These are phyloP conservation scores for Oryza brachyantha DNA, from an alignment of 176 grass and related monocot species.

Conservation along the genomic window DNA sequence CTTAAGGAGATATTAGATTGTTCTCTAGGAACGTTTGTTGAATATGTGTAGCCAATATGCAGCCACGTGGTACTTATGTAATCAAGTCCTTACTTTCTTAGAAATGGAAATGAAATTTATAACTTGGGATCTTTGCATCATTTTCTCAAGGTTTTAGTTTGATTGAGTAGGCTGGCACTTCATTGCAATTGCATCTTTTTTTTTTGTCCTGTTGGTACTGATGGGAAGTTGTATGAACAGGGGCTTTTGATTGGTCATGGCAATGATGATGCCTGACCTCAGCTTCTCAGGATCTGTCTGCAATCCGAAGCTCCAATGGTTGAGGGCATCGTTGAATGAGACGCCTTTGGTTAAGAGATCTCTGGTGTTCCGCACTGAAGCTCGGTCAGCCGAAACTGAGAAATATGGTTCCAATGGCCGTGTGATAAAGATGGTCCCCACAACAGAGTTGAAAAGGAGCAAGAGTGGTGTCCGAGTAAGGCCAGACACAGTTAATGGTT, in stretches of 20 bases:
- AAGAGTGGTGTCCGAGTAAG: slow-evolving; percentile 38
- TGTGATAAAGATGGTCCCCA: slow-evolving; percentile 76
- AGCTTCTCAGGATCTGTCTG: slow-evolving; percentile 66
- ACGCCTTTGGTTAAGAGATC: slow-evolving; percentile 31
- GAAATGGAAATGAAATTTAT: background rate
- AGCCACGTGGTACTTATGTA: background rate
- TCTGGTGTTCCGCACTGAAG: slow-evolving; percentile 44
- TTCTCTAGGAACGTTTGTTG: background rate
- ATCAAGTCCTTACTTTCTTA: slow-evolving; percentile 6
- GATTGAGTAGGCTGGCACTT: background rate
- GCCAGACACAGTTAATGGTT: slow-evolving; percentile 43
- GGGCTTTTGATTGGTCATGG: slow-evolving; percentile 46
- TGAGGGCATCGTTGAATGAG: slow-evolving; percentile 16
- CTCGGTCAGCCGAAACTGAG: slow-evolving; percentile 40
- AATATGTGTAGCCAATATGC: background rate
- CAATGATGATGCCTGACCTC: slow-evolving; percentile 62
- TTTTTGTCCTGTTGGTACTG: slow-evolving; percentile 7
- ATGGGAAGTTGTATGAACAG: slow-evolving; percentile 14
- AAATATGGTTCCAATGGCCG: slow-evolving; percentile 71
- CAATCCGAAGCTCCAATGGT: slow-evolving; percentile 47
- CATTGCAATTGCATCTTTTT: background rate
- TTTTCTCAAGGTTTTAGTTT: background rate
- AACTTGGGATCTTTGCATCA: background rate
- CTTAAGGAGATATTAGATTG: background rate
- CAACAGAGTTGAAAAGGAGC: slow-evolving; percentile 49